phyloP scores from a whole-genome alignment of 306 rosid genomes.

The Cucurbita moschata region DNA sequence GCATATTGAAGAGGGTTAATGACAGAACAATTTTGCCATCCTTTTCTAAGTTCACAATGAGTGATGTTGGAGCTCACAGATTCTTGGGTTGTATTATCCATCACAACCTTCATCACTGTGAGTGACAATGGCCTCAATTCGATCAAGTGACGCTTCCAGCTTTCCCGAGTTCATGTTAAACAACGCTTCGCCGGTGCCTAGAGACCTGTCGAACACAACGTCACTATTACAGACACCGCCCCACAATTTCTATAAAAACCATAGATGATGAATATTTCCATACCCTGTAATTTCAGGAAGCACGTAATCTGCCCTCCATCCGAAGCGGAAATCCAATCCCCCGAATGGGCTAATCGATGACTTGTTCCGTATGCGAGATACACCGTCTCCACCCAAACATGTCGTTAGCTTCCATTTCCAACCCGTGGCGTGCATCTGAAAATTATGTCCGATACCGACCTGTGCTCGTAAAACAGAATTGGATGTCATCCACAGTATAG shows the following conservation, averaged over 20 bases:
- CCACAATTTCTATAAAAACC: background rate
- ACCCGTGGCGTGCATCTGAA: conserved; percentile 69
- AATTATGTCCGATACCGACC: conserved; percentile 87
- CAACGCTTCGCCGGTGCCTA: conserved; percentile 77
- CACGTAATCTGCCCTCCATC: conserved; percentile 91
- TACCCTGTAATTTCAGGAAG: conserved; percentile 85
- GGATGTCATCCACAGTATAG: background rate
- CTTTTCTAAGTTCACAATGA: background rate
- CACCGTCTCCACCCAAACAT: conserved; percentile 88
- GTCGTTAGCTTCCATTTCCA: conserved; percentile 98
- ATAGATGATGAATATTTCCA: background rate
- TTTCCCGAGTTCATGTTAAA: conserved; percentile 83
- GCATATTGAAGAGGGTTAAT: too few species aligned
- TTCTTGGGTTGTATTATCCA: conserved; percentile 1
- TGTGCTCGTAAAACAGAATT: conserved; percentile 18
- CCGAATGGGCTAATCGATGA: conserved; percentile 61
- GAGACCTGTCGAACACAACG: conserved; percentile 31
- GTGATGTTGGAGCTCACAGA: background rate
- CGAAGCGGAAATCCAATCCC: conserved; percentile 76
- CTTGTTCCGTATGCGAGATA: conserved; percentile 73
- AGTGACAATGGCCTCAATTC: conserved; percentile 79
- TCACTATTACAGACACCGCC: conserved; percentile 4
- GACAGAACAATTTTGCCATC: background rate
- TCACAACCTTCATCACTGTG: conserved; percentile 27
- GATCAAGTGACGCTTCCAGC: conserved; percentile 77